These are phyloP conservation scores for Rhizopus arrhizus DNA, from an alignment of 371 early-diverging fungal species.

Conservation along the genomic window DNA sequence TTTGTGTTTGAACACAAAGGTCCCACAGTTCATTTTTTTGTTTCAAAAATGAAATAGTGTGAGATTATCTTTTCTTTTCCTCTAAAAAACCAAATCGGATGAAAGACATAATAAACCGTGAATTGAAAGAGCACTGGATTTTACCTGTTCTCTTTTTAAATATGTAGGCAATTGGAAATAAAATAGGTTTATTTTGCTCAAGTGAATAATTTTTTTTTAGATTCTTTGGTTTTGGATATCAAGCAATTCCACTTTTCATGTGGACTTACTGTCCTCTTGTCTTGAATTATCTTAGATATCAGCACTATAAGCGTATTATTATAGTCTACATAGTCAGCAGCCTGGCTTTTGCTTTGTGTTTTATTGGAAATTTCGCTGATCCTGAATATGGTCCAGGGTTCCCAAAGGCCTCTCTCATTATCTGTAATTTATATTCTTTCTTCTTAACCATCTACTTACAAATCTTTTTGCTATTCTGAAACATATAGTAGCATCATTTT, in stretches of 20 bases:
- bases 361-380: conserved; percentile 25
- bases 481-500: background rate
- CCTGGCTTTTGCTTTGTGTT: conserved; percentile 16
- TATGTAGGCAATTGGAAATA: background rate
- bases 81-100: background rate
- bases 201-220: background rate
- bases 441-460: background rate
- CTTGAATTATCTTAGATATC: conserved; percentile 3
- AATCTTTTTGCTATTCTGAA: background rate
- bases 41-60: no score
- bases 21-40: no score
- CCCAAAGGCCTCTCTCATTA: conserved; percentile 13
- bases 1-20: no score
- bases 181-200: background rate
- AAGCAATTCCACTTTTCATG: conserved; percentile 36
- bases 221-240: conserved; percentile 38
- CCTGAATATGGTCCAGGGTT: conserved; percentile 10
- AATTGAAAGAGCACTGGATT: background rate
- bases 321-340: conserved; percentile 18
- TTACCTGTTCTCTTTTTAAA: background rate
- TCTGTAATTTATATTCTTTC: conserved; percentile 15
- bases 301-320: conserved; percentile 27
- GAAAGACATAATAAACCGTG: background rate
- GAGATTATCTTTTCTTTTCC: background rate
- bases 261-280: conserved; percentile 29